Evolutionary conservation across 768 basidiomycete genomes (phyloP).

Genomic region (Trametes coccinea): DNA sequence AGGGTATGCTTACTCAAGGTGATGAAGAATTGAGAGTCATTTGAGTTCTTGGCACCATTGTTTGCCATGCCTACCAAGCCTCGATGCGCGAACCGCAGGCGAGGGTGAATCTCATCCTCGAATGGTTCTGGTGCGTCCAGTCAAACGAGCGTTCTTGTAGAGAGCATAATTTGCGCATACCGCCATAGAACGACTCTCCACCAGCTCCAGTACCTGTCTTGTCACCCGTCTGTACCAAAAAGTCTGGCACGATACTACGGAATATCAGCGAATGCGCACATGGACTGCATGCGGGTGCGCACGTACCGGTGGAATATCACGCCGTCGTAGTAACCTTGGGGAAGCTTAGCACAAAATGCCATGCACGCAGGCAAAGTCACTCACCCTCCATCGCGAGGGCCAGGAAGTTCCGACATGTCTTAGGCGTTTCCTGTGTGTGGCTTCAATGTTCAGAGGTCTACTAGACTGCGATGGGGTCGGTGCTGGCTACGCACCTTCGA

Average conservation of each 20-base stretch:
- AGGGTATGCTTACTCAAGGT: slow-evolving; percentile 67
- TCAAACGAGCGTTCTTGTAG: not conserved
- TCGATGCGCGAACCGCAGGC: slow-evolving; percentile 85
- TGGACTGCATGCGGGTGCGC: not conserved
- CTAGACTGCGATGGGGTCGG: not conserved
- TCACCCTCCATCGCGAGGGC: slow-evolving; percentile 87
- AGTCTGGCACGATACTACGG: slow-evolving; percentile 78
- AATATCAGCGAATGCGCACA: not conserved
- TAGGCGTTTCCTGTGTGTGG: slow-evolving; percentile 77
- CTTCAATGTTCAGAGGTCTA: not conserved
- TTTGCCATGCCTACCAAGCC: slow-evolving; percentile 96
- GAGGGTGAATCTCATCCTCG: slow-evolving; percentile 91
- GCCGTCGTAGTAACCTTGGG: slow-evolving; percentile 90
- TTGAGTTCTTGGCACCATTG: slow-evolving; percentile 80
- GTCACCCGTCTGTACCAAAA: slow-evolving; percentile 95
- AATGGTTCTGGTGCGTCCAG: slow-evolving; percentile 67
- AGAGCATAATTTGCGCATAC: slow-evolving; percentile 33
- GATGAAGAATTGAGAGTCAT: slow-evolving; percentile 94
- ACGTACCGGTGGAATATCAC: slow-evolving; percentile 88
- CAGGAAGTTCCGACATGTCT: slow-evolving; percentile 90
- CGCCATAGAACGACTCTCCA: slow-evolving; percentile 95
- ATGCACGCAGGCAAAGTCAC: slow-evolving; percentile 20
- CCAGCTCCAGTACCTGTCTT: slow-evolving; percentile 87
- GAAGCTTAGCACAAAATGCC: not conserved
- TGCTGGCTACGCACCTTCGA: slow-evolving; percentile 60